These are phyloP conservation scores for Aspergillus sp. DNA, from an alignment of 2,329 filamentous ascomycete genomes.

Conservation along the genomic window DNA sequence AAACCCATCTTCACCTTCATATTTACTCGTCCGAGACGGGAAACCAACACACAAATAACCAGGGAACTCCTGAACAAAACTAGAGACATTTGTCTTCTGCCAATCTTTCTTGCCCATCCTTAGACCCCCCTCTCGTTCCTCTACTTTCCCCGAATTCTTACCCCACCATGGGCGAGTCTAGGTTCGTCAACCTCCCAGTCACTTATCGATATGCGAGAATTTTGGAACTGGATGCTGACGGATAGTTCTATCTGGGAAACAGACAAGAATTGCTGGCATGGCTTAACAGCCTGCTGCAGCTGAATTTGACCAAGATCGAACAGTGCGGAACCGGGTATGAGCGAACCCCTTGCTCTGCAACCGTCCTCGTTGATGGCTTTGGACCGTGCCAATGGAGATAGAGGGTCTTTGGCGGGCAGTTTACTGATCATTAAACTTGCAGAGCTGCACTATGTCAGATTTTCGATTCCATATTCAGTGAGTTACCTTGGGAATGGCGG, in stretches of 20 bases:
- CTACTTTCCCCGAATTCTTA: conserved; percentile 16
- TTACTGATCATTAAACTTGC: conserved; percentile 8
- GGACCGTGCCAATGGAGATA: not conserved
- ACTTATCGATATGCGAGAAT: not conserved
- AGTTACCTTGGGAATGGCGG: conserved; percentile 27
- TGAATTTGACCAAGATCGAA: conserved; percentile 98
- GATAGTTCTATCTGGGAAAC: not conserved
- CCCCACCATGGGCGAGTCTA: conserved; percentile 64
- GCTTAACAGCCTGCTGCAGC: conserved; percentile 95
- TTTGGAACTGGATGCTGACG: not conserved
- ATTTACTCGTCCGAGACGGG: conserved; percentile 1
- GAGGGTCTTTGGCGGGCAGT: not conserved
- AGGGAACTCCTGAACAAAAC: conserved; percentile 8
- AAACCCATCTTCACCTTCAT: conserved; percentile 1
- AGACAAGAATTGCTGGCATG: conserved; percentile 96
- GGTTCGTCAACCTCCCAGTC: conserved; percentile 43
- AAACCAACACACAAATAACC: conserved; percentile 1
- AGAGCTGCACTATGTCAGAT: conserved; percentile 96
- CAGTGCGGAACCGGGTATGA: conserved; percentile 96
- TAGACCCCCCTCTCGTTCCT: not conserved
- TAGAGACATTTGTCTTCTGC: conserved; percentile 2
- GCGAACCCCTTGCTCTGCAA: conserved; percentile 10
- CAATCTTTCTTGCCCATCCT: conserved; percentile 6
- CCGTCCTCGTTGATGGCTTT: not conserved
- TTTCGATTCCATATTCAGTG: conserved; percentile 94